phyloP scores from a whole-genome alignment of 768 basidiomycete genomes.

The Lactarius akahatsu region DNA sequence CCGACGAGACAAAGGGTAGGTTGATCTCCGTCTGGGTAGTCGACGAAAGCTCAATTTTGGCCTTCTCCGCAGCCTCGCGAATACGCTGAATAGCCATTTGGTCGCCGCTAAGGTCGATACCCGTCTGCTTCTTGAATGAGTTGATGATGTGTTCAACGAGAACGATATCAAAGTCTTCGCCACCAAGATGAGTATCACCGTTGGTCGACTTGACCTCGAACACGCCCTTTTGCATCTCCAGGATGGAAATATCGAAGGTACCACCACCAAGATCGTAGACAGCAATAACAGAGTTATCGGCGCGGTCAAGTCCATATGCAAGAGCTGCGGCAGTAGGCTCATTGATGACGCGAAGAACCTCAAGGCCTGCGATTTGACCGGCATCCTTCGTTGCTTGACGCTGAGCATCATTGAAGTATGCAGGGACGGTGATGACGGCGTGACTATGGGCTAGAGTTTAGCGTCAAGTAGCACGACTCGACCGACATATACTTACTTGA shows the following conservation, averaged over 20 bases:
- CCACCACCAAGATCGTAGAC: slow-evolving; percentile 99
- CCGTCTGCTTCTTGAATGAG: slow-evolving; percentile 93
- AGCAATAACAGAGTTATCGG: slow-evolving; percentile 82
- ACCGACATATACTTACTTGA: slow-evolving; percentile 67
- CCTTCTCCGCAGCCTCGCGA: slow-evolving; percentile 98
- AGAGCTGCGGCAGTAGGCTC: slow-evolving; percentile 98
- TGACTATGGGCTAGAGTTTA: slow-evolving; percentile 47
- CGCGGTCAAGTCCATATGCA: slow-evolving; percentile 92
- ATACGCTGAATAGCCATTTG: slow-evolving; percentile 98
- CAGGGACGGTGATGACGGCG: slow-evolving; percentile 93
- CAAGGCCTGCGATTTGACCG: slow-evolving; percentile 95
- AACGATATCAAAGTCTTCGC: slow-evolving; percentile 94
- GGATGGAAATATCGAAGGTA: slow-evolving; percentile 98
- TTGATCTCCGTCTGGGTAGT: slow-evolving; percentile 96
- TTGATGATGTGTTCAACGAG: slow-evolving; percentile 82
- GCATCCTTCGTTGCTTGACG: slow-evolving; percentile 98
- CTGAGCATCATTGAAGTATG: slow-evolving; percentile 99
- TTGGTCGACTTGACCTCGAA: slow-evolving; percentile 99
- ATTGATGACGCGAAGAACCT: slow-evolving; percentile 97
- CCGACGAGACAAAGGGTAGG: slow-evolving; percentile 96
- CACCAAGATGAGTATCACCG: slow-evolving; percentile 95
- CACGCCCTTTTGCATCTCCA: slow-evolving; percentile 99
- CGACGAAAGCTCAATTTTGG: slow-evolving; percentile 96
- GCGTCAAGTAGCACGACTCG: not conserved
- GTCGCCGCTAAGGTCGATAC: slow-evolving; percentile 78